phyloP scores from a whole-genome alignment of 139 green algal genomes.

The Chlorella sorokiniana region DNA sequence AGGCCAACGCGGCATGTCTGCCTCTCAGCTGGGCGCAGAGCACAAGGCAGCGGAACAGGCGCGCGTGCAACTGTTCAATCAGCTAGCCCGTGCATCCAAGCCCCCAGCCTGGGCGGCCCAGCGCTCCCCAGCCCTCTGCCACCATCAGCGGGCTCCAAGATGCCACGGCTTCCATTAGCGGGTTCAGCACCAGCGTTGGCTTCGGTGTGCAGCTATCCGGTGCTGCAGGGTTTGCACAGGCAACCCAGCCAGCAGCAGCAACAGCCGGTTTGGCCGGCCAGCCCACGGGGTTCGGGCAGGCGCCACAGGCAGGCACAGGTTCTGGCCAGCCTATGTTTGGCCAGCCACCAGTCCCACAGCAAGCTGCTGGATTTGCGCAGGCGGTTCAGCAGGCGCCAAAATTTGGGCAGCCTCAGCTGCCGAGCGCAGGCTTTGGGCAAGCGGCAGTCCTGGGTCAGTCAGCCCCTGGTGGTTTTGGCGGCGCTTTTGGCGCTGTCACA shows the following conservation, averaged over 20 bases:
- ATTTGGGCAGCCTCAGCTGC: slow-evolving; percentile 10
- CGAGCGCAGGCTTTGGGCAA: slow-evolving; percentile 10
- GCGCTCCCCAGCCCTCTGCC: neutral
- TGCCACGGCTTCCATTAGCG: neutral
- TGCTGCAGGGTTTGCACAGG: neutral
- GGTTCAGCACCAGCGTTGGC: neutral
- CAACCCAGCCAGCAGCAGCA: neutral
- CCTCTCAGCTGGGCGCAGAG: slow-evolving; percentile 28
- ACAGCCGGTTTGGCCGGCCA: slow-evolving; percentile 2
- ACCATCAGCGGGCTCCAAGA: neutral
- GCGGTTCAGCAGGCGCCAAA: neutral
- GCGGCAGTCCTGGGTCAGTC: slow-evolving; percentile 24
- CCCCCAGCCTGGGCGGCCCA: slow-evolving; percentile 37
- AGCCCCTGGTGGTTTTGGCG: slow-evolving; percentile 27
- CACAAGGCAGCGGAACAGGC: slow-evolving; percentile 31
- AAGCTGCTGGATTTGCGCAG: slow-evolving; percentile 11
- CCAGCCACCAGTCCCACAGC: slow-evolving; percentile 16
- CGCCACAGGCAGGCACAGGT: neutral
- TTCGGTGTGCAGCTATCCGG: neutral
- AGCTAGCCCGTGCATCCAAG: slow-evolving; percentile 14
- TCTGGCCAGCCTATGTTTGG: slow-evolving; percentile 22
- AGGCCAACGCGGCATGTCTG: neutral
- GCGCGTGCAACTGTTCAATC: slow-evolving; percentile 30
- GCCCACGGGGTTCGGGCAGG: slow-evolving; percentile 11
- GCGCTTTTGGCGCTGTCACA: neutral